phyloP scores from a whole-genome alignment of 257 asterid species.

The Gentiana straminea region DNA sequence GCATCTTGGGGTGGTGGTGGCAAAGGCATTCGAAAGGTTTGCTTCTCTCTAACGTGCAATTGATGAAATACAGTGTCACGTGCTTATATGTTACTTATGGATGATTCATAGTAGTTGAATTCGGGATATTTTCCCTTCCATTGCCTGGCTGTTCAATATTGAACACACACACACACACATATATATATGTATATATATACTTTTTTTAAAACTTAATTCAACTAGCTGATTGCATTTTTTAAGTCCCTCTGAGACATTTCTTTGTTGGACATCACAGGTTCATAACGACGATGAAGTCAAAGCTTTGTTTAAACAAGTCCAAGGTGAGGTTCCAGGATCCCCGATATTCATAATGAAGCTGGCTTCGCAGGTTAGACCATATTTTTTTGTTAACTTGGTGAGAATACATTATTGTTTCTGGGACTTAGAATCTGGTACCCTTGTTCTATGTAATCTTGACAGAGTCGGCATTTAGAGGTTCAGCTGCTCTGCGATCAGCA shows the following conservation, averaged over 20 bases:
- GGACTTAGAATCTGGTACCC: constrained; percentile 12
- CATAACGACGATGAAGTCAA: constrained; percentile 91
- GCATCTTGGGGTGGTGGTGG: constrained; percentile 99
- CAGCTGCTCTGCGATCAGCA: constrained; percentile 94
- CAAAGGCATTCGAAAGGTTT: constrained; percentile 98
- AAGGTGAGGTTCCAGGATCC: constrained; percentile 99
- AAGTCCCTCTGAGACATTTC: not conserved
- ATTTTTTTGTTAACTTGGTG: constrained; percentile 7
- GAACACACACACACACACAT: not conserved
- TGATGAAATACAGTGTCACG: constrained; percentile 1
- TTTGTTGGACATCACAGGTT: constrained; percentile 43
- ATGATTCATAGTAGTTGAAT: constrained; percentile 7
- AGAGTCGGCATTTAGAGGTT: constrained; percentile 99
- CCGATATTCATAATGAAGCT: constrained; percentile 98
- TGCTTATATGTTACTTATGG: constrained; percentile 3
- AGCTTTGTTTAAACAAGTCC: constrained; percentile 98
- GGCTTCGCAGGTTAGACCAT: constrained; percentile 85
- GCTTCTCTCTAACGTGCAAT: constrained; percentile 13
- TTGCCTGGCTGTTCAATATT: not conserved
- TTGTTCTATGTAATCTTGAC: constrained; percentile 17
- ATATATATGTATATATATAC: not conserved
- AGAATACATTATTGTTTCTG: not conserved
- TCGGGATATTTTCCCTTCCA: not conserved
- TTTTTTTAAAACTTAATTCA: not conserved
- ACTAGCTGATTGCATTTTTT: not conserved